phyloP scores from a whole-genome alignment of 2,329 filamentous ascomycete species.

The Neobulgaria alba region DNA sequence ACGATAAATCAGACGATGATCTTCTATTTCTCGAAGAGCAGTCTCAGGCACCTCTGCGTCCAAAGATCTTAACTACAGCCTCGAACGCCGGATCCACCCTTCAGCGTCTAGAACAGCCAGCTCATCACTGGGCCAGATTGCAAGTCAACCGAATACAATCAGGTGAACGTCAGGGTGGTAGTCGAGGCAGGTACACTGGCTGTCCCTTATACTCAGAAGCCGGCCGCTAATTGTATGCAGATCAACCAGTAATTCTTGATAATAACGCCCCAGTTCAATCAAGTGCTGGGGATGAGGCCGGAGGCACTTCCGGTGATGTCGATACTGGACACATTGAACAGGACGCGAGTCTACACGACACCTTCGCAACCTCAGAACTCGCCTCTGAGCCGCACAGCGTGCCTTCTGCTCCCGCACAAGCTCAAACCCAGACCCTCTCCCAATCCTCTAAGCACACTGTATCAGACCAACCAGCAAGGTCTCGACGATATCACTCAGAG shows the following conservation, averaged over 20 bases:
- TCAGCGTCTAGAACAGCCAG: constrained; percentile 10
- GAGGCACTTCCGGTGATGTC: constrained; percentile 6
- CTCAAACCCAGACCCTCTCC: too few relatives aligned
- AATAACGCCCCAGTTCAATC: constrained; percentile 8
- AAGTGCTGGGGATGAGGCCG: constrained; percentile 3
- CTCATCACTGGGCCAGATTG: constrained; percentile 8
- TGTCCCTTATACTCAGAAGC: constrained; percentile 2
- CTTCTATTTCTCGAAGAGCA: constrained; percentile 8
- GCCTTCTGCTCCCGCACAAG: constrained; percentile 13
- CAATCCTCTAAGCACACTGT: too few relatives aligned
- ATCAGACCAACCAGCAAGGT: constrained; percentile 13
- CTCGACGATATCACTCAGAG: constrained; percentile 11
- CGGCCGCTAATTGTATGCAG: constrained; percentile 5
- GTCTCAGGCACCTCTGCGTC: constrained; percentile 1
- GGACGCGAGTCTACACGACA: too few relatives aligned
- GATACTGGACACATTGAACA: constrained; percentile 11
- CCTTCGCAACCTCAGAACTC: constrained; percentile 7
- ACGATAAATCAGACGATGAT: constrained; percentile 6
- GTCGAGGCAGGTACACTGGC: constrained; percentile 2
- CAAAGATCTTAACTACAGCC: constrained; percentile 7
- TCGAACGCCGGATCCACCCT: constrained; percentile 4
- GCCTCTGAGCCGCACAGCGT: constrained; percentile 10
- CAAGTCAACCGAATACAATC: constrained; percentile 5
- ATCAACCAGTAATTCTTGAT: constrained; percentile 11
- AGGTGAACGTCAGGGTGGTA: constrained; percentile 1